A percentile compares a stretch with the other conserved stretches of the same genome.
Conservation (phyloP, 2,329 filamentous ascomycete species). For the Colletotrichum magnum region DNA sequence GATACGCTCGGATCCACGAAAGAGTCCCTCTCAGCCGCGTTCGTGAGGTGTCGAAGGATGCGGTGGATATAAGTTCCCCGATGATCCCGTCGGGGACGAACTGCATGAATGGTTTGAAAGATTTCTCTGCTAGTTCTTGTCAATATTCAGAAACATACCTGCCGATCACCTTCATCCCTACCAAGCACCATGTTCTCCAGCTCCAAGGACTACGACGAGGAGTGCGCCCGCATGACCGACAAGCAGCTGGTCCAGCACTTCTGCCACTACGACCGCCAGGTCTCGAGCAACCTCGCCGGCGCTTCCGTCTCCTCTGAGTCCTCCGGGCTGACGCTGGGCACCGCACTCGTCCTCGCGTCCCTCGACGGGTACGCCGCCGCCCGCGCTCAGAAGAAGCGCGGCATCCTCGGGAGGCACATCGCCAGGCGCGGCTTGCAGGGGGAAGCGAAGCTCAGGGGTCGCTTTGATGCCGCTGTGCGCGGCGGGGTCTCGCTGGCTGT, state of each 20-base stretch:
- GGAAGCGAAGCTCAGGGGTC: background rate
- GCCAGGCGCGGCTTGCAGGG: background rate
- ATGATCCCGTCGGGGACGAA: no score
- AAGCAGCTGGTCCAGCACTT: background rate
- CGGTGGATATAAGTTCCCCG: no score
- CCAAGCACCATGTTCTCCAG: background rate
- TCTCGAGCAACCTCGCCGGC: background rate
- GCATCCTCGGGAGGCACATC: background rate
- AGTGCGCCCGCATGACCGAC: background rate
- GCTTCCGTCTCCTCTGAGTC: background rate
- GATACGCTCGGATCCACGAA: no score
- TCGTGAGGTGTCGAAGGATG: no score
- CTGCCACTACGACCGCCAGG: background rate
- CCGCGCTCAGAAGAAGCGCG: background rate
- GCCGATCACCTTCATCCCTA: background rate
- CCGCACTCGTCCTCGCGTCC: background rate
- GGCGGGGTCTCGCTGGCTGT: slow-evolving; percentile 38
- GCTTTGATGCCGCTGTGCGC: background rate
- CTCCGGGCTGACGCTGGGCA: background rate
- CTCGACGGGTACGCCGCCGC: background rate
- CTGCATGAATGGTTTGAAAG: no score
- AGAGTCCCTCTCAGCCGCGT: no score
- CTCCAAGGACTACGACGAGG: background rate
- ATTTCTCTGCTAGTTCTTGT: no score
- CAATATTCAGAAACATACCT: background rate